A percentile compares a stretch with the other conserved stretches of the same genome.
Conservation (phyloP, 257 asterid genomes). For the Scutellaria baicalensis region DNA sequence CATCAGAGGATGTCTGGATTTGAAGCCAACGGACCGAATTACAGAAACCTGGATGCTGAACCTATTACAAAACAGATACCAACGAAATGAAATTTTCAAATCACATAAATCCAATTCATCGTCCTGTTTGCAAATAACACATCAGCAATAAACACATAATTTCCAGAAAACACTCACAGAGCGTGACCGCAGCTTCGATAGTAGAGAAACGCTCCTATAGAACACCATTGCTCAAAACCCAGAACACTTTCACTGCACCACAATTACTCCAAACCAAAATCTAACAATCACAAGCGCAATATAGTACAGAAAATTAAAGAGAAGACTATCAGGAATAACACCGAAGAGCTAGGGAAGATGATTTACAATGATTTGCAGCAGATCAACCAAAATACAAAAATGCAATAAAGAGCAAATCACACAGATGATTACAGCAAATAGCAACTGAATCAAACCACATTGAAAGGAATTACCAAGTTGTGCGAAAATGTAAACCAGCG, state of each 20-base stretch:
- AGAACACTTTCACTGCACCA: conserved; percentile 10
- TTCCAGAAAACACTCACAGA: conserved; percentile 19
- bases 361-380: background rate
- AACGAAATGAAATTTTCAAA: background rate
- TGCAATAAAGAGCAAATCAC: background rate
- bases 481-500: background rate
- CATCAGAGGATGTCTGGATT: conserved; percentile 72
- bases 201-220: conserved; percentile 27
- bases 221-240: conserved; percentile 28
- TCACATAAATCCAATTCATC: background rate
- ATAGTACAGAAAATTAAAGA: background rate
- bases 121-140: background rate
- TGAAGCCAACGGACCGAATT: conserved; percentile 87
- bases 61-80: conserved; percentile 25
- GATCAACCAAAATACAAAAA: background rate
- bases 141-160: background rate
- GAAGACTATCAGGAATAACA: background rate
- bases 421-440: background rate
- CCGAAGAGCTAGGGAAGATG: background rate
- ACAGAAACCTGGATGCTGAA: conserved; percentile 47
- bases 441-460: background rate
- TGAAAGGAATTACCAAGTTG: background rate
- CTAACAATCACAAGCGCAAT: background rate
- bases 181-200: conserved; percentile 36
- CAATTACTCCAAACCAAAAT: background rate